Evolutionary conservation across 495 filamentous ascomycete genomes (phyloP).

Genomic region (Viridothelium virens): DNA sequence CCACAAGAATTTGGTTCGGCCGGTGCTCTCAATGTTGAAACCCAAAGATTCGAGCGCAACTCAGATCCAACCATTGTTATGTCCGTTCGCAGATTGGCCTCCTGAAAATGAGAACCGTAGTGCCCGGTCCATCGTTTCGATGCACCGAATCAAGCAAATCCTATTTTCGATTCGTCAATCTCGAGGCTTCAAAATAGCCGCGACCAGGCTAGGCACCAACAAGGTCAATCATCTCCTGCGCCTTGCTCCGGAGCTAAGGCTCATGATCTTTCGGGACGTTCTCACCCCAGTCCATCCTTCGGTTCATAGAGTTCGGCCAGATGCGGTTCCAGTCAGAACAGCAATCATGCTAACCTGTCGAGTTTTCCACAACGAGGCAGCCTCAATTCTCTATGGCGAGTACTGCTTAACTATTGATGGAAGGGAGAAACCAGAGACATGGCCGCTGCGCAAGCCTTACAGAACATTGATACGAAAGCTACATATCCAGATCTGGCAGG

Average conservation of each 20-base stretch:
- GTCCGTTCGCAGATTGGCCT: no score
- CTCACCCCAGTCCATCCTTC: background rate
- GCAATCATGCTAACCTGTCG: constrained; percentile 19
- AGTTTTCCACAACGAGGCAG: constrained; percentile 20
- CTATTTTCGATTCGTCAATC: background rate
- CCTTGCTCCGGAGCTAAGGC: background rate
- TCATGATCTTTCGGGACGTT: background rate
- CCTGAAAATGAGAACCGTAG: no score
- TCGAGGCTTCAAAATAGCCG: background rate
- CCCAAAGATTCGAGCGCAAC: no score
- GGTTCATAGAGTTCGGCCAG: no score
- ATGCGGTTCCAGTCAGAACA: no score
- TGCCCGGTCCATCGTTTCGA: no score
- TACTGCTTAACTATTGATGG: constrained; percentile 6
- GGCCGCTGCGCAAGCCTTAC: background rate
- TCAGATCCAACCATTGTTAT: no score
- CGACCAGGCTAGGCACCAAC: background rate
- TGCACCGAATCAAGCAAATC: no score
- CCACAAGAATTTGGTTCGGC: no score
- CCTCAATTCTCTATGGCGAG: constrained; percentile 15
- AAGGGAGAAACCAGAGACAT: background rate
- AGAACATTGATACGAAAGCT: background rate
- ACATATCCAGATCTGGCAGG: background rate
- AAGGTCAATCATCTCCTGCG: background rate
- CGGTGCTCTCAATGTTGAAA: no score